Base-by-base conservation (phyloP, 768 basidiomycete species). In the Boletus fagicola region DNA sequence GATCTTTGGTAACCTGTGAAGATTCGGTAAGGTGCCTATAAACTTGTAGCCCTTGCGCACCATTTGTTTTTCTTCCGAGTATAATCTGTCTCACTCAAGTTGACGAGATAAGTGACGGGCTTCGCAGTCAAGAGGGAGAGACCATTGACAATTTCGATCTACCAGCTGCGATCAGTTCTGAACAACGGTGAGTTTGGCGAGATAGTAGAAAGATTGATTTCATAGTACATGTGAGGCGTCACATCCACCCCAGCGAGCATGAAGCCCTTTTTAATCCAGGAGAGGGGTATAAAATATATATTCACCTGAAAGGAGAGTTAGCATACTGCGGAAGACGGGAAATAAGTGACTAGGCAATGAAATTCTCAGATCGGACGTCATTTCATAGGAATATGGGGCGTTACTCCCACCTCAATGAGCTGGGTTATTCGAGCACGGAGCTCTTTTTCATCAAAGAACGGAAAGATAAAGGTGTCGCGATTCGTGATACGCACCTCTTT, bases 11-110 rank as follows among this genome's bases (percentile, higher is more conserved):
- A 98, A 76, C 92, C 90, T 92, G 54, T 8, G 20, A n/a, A 20
- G 24, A 26, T 30, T 54, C 16, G 16, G 53, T 47, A 43, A 46
- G 45, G 28, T 10, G 18, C 3, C 4, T 28, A 24, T 40, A 47
- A 36, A 20, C 48, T 4, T 5, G 28, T 31, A 15, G 22, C 16
- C 44, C 18, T 20, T 20, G 36, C 42, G 43, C 57, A 89, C 95
- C 97, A 98, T 80, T 98, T 98, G 79, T 98, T 98, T 85, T 98
- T 98, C 76, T 98, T 98, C 62, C 97, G 87, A 58, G 92, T 76
- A 67, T 91, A 99, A 72, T 99, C 97, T 62, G 84, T 83, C 74
- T 98, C 95, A 57, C 90, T 93, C 47, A 99, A 78, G 76, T 99
- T 99, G 76, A 98, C 94, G 49, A 99, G 88, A 77, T 99, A 99